Base-by-base conservation (phyloP, 495 filamentous ascomycete genomes). In the Schizothecium vesticola region DNA sequence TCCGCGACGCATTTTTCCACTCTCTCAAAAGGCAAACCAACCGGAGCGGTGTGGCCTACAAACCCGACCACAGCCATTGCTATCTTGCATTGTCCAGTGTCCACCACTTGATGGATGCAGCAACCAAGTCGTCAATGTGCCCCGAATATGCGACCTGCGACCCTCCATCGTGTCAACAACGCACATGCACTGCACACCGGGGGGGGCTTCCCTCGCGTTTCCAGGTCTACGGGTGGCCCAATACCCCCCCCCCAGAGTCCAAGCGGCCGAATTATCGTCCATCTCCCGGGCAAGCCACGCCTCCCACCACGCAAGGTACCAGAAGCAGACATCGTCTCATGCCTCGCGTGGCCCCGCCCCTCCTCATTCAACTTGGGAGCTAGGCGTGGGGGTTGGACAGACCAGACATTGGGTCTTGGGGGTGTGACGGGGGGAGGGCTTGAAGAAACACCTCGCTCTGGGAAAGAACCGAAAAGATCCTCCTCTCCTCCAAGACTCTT, bases 301-400 rank as follows among this genome's bases (percentile, higher is more conserved):
- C 9, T 29, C 28, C 65, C 57, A 33, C 29, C 22, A 66, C 65
- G 65, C 65, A 66, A 59, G 65, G 65, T 33, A 66, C 65, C 57
- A 31, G 65, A 60, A 43, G 36, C 43, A 56, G 24, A 58, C 24
- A 11, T 22, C 36, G 62, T 24, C 58, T 59, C 26, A 59, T 59
- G 58, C 24, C 23, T 59, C 23, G 23, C 23, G 16, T 43, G 19
- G 43, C 43, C 43, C 43, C 43, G 43, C 43, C 19, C 43, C 43
- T 51, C 43, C 43, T 51, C 43, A 51, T 51, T 51, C 43, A 51
- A 51, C 43, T 51, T 8, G 43, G 43, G 43, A 51, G 43, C 43
- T 19, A 51, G 16, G 43, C 43, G 43, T 51, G 43, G 43, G 43
- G 43, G 43, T 51, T 51, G 43, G 7, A 2, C 1, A 51, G 28